These are phyloP conservation scores for Physaria fendleri DNA, from an alignment of 345 rosid species.

Conservation along the genomic window DNA sequence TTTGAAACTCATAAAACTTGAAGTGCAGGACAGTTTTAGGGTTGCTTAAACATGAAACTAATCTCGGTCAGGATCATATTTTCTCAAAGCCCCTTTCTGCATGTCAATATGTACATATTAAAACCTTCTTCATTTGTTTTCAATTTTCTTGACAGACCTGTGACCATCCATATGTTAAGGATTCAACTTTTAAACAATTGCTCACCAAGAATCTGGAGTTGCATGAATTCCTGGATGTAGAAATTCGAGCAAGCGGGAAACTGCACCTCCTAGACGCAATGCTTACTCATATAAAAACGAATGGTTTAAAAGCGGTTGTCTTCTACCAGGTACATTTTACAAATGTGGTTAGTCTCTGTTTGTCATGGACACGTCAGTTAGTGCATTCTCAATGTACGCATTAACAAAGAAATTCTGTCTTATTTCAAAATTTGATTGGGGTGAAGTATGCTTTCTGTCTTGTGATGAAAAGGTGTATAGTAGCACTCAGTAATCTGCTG, in stretches of 20 bases:
- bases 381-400: conserved; percentile 2
- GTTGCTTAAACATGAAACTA: conserved; percentile 9
- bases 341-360: conserved; percentile 4
- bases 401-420: background rate
- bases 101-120: conserved; percentile 10
- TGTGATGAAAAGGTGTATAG: conserved; percentile 16
- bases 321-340: conserved; percentile 70
- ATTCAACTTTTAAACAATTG: conserved; percentile 36
- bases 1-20: background rate
- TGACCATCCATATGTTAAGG: conserved; percentile 76
- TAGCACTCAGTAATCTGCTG: conserved; percentile 3
- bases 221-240: conserved; percentile 52
- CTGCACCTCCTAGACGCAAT: conserved; percentile 66
- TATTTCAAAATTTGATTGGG: background rate
- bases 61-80: conserved; percentile 3
- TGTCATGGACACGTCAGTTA: background rate
- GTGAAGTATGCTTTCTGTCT: conserved; percentile 5
- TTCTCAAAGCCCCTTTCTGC: conserved; percentile 2
- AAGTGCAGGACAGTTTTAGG: conserved; percentile 21
- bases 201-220: conserved; percentile 34
- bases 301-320: conserved; percentile 54
- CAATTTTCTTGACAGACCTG: conserved; percentile 62
- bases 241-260: conserved; percentile 87
- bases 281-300: conserved; percentile 53
- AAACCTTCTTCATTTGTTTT: conserved; percentile 8